Percentiles rank a stretch among this genome's conserved stretches.
These are phyloP conservation scores for Striga asiatica DNA, from an alignment of 257 asterid genomes.

Conservation along the genomic window DNA sequence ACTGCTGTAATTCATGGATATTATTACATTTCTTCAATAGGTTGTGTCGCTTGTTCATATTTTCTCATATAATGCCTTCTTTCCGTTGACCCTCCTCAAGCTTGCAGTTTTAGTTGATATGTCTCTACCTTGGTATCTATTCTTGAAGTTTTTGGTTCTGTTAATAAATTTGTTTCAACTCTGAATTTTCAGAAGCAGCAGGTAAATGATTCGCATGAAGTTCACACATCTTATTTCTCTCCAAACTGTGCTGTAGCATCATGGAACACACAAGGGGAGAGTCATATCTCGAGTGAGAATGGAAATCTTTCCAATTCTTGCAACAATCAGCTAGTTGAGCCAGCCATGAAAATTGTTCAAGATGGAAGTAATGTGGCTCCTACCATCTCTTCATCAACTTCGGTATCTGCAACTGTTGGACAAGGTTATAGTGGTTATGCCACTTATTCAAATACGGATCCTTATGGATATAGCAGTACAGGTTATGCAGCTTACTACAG, in stretches of 20 bases:
- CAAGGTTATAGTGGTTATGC: conserved; percentile 65
- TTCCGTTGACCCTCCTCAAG: not conserved
- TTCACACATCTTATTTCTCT: conserved; percentile 46
- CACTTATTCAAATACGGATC: conserved; percentile 56
- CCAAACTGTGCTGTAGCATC: conserved; percentile 44
- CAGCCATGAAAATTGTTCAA: conserved; percentile 37
- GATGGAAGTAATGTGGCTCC: conserved; percentile 45
- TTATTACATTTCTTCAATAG: too few relatives aligned
- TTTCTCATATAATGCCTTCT: too few relatives aligned
- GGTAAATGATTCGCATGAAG: conserved; percentile 41
- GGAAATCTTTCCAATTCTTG: conserved; percentile 46
- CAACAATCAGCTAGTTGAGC: conserved; percentile 40
- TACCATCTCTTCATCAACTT: conserved; percentile 49
- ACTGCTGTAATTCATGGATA: too few relatives aligned
- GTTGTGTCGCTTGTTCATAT: too few relatives aligned
- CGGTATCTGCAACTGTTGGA: conserved; percentile 48
- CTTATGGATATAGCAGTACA: conserved; percentile 64
- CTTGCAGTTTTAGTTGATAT: conserved; percentile 2
- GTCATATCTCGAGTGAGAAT: conserved; percentile 48
- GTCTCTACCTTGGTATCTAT: not conserved
- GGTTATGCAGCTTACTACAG: conserved; percentile 60
- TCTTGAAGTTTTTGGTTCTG: conserved; percentile 13
- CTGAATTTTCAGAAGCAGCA: conserved; percentile 45
- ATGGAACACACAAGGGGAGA: conserved; percentile 48
- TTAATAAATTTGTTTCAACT: not conserved